These are phyloP conservation scores for Nitzschia palea DNA, from an alignment of 108 stramenopile species.

Conservation along the genomic window DNA sequence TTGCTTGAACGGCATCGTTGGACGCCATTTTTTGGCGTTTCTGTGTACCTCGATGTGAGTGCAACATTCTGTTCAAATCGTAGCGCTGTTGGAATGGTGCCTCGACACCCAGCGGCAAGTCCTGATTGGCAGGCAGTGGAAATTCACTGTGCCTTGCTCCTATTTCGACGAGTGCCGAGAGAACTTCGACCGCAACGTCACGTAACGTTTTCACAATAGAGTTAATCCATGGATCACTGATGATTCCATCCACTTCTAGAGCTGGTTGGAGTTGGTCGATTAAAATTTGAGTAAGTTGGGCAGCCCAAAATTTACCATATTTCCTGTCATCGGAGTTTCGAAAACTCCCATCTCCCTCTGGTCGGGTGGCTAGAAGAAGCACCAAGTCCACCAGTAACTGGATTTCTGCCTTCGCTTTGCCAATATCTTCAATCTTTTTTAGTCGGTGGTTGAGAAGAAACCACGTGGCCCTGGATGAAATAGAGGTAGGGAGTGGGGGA, in stretches of 20 bases:
- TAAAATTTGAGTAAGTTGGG: slow-evolving; percentile 7
- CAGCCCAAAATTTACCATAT: slow-evolving; percentile 1
- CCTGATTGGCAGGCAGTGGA: background rate
- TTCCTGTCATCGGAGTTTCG: background rate
- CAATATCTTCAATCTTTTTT: background rate
- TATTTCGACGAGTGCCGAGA: slow-evolving; percentile 11
- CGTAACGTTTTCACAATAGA: background rate
- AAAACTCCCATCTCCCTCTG: slow-evolving; percentile 10
- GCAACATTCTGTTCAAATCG: slow-evolving; percentile 26
- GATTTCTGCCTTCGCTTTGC: background rate
- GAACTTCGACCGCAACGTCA: slow-evolving; percentile 3
- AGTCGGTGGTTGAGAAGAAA: slow-evolving; percentile 15
- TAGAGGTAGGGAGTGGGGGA: slow-evolving; percentile 5
- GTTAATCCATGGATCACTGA: background rate
- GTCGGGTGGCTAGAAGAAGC: background rate
- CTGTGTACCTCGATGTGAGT: slow-evolving; percentile 13
- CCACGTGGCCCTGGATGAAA: slow-evolving; percentile 3
- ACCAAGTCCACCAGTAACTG: slow-evolving; percentile 16
- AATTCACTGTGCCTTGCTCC: slow-evolving; percentile 9
- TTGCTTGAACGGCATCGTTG: slow-evolving; percentile 14
- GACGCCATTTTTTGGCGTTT: slow-evolving; percentile 3
- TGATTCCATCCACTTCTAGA: background rate
- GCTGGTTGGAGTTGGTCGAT: background rate
- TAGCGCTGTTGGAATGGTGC: slow-evolving; percentile 12
- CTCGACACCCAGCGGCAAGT: slow-evolving; percentile 18